These are phyloP conservation scores for Boletus bicolor DNA, from an alignment of 768 basidiomycete species.

Conservation along the genomic window DNA sequence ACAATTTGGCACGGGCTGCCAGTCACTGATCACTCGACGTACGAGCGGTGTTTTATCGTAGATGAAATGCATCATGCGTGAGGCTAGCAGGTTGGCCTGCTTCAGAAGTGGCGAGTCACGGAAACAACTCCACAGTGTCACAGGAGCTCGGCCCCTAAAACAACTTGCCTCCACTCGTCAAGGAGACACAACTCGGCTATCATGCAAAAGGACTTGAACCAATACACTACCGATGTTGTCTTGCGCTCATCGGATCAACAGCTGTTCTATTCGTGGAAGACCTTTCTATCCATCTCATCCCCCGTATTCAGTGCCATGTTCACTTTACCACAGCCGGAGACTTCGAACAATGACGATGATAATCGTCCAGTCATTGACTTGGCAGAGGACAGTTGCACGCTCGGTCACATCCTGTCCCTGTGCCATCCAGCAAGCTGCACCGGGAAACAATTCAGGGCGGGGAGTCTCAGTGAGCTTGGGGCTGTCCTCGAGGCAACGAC, in stretches of 20 bases:
- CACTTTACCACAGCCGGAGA: constrained; percentile 6
- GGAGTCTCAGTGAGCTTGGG: background rate
- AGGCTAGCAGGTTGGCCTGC: no score
- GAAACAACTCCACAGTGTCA: no score
- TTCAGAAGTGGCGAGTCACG: background rate
- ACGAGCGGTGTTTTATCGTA: background rate
- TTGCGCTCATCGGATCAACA: constrained; percentile 13
- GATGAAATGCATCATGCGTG: background rate
- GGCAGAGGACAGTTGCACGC: constrained; percentile 8
- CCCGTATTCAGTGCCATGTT: constrained; percentile 17
- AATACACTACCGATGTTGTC: constrained; percentile 8
- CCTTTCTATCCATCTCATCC: constrained; percentile 7
- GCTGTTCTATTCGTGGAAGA: constrained; percentile 9
- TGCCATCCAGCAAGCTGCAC: constrained; percentile 6
- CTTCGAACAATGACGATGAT: background rate
- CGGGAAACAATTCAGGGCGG: background rate
- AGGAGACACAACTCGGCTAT: background rate
- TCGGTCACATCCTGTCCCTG: constrained; percentile 7
- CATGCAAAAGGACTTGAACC: constrained; percentile 10
- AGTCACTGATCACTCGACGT: background rate
- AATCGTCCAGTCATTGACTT: constrained; percentile 7
- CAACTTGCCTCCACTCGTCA: background rate
- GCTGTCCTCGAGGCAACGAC: constrained; percentile 5
- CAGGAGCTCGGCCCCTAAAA: background rate
- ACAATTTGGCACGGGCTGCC: background rate